Conservation (phyloP, 2,329 filamentous ascomycete species). For the Leptographium flavum region DNA sequence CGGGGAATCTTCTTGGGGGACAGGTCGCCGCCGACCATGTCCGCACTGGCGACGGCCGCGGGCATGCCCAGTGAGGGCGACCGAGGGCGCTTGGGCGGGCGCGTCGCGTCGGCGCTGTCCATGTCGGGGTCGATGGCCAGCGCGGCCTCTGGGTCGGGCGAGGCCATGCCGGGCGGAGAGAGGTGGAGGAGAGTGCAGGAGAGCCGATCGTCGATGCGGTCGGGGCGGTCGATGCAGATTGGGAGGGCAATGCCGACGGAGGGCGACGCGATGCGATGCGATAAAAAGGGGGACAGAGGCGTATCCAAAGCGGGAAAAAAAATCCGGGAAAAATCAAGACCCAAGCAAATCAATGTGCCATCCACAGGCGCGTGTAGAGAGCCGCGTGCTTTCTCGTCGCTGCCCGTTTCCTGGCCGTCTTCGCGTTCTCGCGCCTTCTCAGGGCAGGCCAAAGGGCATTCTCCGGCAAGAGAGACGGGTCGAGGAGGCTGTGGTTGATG, state of each 20-base stretch:
- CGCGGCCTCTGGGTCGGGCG: constrained; percentile 30
- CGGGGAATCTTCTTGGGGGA: constrained; percentile 42
- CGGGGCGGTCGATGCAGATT: no score
- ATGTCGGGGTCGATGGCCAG: constrained; percentile 20
- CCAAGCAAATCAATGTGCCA: not conserved
- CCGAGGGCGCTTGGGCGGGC: constrained; percentile 25
- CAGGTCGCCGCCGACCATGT: constrained; percentile 21
- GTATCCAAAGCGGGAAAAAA: not conserved
- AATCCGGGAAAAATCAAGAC: no score
- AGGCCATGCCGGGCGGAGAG: constrained; percentile 18
- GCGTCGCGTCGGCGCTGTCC: constrained; percentile 7
- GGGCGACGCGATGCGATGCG: not conserved
- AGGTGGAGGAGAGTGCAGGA: not conserved
- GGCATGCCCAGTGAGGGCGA: constrained; percentile 22
- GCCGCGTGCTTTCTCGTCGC: not conserved
- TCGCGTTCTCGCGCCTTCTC: constrained; percentile 1
- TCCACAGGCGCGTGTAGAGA: not conserved
- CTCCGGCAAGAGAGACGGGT: constrained; percentile 7
- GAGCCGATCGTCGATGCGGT: not conserved
- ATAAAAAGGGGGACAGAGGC: not conserved
- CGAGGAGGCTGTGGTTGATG: constrained; percentile 10
- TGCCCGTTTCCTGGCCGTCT: no score
- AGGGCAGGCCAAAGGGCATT: constrained; percentile 10
- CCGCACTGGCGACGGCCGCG: constrained; percentile 11
- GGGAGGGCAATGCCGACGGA: not conserved